Percentiles rank a stretch among this genome's conserved stretches.
phyloP scores from a whole-genome alignment of 2,329 filamentous ascomycete species.

The Aspergillus sclerotialis region DNA sequence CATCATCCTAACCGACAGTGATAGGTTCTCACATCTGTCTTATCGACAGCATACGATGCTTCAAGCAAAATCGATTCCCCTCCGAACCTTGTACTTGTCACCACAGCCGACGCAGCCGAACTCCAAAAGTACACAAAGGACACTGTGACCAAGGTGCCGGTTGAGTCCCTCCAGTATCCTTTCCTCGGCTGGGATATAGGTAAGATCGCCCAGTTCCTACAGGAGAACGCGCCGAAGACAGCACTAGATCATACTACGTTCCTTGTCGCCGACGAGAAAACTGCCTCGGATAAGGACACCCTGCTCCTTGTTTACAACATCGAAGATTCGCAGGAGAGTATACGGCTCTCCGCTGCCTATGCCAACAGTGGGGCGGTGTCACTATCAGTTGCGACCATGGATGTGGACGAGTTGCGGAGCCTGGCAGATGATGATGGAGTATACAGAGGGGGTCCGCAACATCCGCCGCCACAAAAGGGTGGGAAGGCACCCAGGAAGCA shows the following conservation, averaged over 20 bases:
- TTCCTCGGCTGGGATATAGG: not conserved
- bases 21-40: not conserved
- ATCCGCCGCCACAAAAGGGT: not conserved
- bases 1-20: not conserved
- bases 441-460: not conserved
- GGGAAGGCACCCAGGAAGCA: slow-evolving; percentile 1
- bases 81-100: not conserved
- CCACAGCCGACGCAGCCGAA: not conserved
- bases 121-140: not conserved
- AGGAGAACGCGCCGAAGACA: not conserved
- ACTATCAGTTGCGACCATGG: not conserved
- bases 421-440: not conserved
- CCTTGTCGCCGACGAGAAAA: not conserved
- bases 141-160: not conserved
- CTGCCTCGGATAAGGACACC: not conserved
- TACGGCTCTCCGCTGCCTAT: not conserved
- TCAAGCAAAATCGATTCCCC: not conserved
- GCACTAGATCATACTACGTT: not conserved
- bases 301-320: not conserved
- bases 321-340: not conserved
- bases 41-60: not conserved
- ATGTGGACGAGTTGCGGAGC: not conserved
- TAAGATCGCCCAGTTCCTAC: not conserved
- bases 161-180: not conserved
- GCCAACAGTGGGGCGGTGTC: not conserved